phyloP scores from a whole-genome alignment of 768 basidiomycete genomes.

The Boletellus ananiceps region DNA sequence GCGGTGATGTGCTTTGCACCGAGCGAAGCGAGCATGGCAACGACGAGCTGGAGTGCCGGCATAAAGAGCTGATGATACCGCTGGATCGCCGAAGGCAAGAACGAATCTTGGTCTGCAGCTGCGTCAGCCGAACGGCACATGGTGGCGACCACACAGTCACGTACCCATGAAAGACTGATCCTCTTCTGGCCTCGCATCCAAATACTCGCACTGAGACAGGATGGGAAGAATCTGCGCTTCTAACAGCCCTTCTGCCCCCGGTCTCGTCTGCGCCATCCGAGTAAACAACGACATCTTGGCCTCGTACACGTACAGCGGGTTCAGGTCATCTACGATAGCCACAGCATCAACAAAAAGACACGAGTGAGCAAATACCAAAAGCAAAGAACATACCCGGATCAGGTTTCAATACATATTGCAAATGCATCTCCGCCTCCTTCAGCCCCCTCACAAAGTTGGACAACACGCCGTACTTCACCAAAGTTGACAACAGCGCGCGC shows the following conservation, averaged over 20 bases:
- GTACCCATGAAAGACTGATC: slow-evolving; percentile 80
- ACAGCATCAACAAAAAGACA: neutral
- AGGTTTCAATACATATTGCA: slow-evolving; percentile 76
- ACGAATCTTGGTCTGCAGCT: slow-evolving; percentile 69
- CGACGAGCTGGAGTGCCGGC: slow-evolving; percentile 79
- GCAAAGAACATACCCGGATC: slow-evolving; percentile 69
- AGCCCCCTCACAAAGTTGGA: slow-evolving; percentile 77
- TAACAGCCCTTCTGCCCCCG: slow-evolving; percentile 80
- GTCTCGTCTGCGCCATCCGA: slow-evolving; percentile 75
- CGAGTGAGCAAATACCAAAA: neutral
- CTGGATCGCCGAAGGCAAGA: slow-evolving; percentile 81
- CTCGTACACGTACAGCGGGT: slow-evolving; percentile 91
- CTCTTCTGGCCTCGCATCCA: slow-evolving; percentile 79
- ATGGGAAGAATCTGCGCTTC: slow-evolving; percentile 71
- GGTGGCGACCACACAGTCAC: slow-evolving; percentile 9
- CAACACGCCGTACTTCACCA: slow-evolving; percentile 74
- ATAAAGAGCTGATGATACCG: slow-evolving; percentile 90
- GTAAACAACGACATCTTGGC: slow-evolving; percentile 89
- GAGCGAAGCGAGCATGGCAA: slow-evolving; percentile 72
- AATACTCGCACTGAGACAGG: slow-evolving; percentile 80
- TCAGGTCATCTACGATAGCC: slow-evolving; percentile 65
- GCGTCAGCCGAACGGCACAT: neutral
- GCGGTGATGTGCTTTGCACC: slow-evolving; percentile 65
- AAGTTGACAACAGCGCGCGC: slow-evolving; percentile 49
- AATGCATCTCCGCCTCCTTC: slow-evolving; percentile 72